phyloP scores from a whole-genome alignment of 148 eudicot species.

The Fallopia convolvulus region DNA sequence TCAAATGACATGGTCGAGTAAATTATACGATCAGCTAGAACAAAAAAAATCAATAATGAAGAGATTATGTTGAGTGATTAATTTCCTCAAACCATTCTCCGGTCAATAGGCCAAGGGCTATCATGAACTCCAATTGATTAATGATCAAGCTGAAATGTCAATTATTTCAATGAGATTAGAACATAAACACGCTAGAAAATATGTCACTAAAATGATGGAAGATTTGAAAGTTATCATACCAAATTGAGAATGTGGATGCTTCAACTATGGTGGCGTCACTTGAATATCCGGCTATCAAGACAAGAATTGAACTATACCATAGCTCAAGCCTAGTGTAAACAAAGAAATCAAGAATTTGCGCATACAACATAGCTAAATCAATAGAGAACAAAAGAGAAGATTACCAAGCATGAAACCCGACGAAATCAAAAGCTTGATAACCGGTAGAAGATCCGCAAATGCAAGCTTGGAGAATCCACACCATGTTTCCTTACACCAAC shows the following conservation, averaged over 20 bases:
- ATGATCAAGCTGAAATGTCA: conserved; percentile 4
- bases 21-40: neutral
- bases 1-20: neutral
- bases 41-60: neutral
- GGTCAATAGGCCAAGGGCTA: neutral
- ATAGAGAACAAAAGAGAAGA: no score
- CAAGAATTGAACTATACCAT: conserved; percentile 9
- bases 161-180: neutral
- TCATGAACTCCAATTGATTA: neutral
- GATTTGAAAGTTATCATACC: neutral
- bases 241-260: conserved; percentile 10
- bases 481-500: conserved; percentile 11
- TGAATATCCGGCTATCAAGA: conserved; percentile 13
- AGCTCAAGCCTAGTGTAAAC: neutral
- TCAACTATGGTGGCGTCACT: neutral
- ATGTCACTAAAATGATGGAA: neutral
- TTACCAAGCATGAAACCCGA: conserved; percentile 9
- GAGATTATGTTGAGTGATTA: neutral
- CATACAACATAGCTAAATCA: no score
- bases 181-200: neutral
- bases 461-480: neutral
- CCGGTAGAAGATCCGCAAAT: neutral
- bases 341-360: neutral
- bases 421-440: conserved; percentile 1
- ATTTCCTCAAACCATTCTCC: neutral